Evolutionary conservation across 2,329 filamentous ascomycete species (phyloP).

Genomic region (Monosporascus sp.): DNA sequence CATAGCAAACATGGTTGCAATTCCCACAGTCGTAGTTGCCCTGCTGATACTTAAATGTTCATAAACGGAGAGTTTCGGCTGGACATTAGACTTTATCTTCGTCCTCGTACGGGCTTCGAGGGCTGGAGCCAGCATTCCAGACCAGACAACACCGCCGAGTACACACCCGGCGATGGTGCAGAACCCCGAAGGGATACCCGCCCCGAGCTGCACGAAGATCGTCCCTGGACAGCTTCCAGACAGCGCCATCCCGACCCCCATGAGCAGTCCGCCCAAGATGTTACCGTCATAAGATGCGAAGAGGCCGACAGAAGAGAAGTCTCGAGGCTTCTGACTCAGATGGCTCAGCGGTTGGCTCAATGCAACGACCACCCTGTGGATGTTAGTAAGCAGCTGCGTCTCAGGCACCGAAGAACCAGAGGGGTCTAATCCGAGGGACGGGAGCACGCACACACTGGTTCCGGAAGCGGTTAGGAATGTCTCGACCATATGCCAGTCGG

Average conservation of each 20-base stretch:
- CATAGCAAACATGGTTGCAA: constrained; percentile 29
- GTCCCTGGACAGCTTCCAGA: constrained; percentile 63
- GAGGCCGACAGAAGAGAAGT: constrained; percentile 47
- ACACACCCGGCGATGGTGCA: constrained; percentile 50
- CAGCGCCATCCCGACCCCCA: constrained; percentile 62
- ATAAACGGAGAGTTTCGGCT: constrained; percentile 24
- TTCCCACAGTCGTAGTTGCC: background rate
- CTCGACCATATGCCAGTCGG: constrained; percentile 62
- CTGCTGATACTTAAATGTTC: background rate
- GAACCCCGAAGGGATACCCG: constrained; percentile 45
- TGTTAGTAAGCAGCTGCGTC: background rate
- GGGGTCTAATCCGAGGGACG: background rate
- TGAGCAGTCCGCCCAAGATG: constrained; percentile 54
- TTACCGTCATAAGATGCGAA: constrained; percentile 58
- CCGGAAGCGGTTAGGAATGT: constrained; percentile 59
- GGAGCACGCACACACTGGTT: constrained; percentile 50
- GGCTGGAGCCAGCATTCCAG: constrained; percentile 35
- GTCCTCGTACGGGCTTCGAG: constrained; percentile 24
- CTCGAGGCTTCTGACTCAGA: constrained; percentile 40
- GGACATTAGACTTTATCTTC: constrained; percentile 10
- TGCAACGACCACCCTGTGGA: constrained; percentile 31
- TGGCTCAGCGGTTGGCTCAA: constrained; percentile 38
- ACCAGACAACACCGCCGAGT: constrained; percentile 50
- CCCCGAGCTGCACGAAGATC: constrained; percentile 54
- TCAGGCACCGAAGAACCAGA: background rate